These are phyloP conservation scores for Nigrospora oryzae DNA, from an alignment of 2,329 filamentous ascomycete species.

Conservation along the genomic window DNA sequence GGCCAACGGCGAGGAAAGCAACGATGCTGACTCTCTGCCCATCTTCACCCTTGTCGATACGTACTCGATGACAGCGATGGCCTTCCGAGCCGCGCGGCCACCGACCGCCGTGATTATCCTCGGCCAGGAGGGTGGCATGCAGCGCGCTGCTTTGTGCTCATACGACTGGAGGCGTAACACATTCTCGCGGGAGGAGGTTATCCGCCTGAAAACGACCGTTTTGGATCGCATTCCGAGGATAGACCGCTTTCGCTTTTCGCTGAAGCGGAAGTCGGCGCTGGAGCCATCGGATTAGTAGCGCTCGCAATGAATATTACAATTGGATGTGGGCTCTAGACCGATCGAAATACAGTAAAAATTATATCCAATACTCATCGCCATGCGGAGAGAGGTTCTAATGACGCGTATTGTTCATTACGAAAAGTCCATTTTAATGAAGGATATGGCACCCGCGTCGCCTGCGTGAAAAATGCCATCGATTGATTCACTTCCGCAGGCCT, in stretches of 20 bases:
- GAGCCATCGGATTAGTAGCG: no score
- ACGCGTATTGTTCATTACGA: no score
- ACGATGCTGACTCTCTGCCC: neutral
- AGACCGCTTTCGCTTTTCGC: slow-evolving; percentile 7
- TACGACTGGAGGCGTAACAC: slow-evolving; percentile 5
- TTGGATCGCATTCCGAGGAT: slow-evolving; percentile 7
- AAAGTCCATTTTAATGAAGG: no score
- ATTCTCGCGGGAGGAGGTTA: slow-evolving; percentile 6
- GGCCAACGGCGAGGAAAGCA: no score
- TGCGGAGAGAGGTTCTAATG: no score
- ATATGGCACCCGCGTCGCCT: no score
- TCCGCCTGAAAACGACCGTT: slow-evolving; percentile 6
- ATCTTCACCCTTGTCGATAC: neutral
- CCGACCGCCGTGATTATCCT: slow-evolving; percentile 5
- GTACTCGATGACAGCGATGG: slow-evolving; percentile 3
- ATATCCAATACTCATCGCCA: no score
- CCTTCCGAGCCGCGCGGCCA: slow-evolving; percentile 5
- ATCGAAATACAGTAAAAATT: no score
- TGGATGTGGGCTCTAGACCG: no score
- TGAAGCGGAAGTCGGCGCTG: neutral
- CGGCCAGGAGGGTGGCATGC: slow-evolving; percentile 9
- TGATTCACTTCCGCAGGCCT: no score
- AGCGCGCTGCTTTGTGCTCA: slow-evolving; percentile 7
- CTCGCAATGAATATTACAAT: no score
- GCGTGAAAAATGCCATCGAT: no score